These are phyloP conservation scores for Thermochaetoides thermophila DNA, from an alignment of 495 filamentous ascomycete species.

Conservation along the genomic window DNA sequence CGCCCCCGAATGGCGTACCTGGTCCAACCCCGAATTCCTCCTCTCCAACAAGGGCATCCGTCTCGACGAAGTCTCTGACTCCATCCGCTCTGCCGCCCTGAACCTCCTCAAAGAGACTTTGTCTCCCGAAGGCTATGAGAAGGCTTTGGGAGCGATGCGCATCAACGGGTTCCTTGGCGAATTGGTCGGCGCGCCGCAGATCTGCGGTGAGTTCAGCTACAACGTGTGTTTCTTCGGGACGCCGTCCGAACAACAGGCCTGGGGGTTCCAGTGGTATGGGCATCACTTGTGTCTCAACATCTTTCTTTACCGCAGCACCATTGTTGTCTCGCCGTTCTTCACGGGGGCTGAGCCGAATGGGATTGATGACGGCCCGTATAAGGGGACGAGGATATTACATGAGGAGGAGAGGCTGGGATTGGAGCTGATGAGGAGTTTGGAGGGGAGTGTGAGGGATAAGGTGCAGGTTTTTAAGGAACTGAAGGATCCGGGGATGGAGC, in stretches of 20 bases:
- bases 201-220: constrained; percentile 63
- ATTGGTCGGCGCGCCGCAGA: constrained; percentile 39
- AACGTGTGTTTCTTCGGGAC: constrained; percentile 52
- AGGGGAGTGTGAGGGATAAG: constrained; percentile 26
- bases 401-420: constrained; percentile 49
- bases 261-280: constrained; percentile 64
- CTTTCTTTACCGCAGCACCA: constrained; percentile 44
- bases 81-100: constrained; percentile 34
- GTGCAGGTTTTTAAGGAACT: constrained; percentile 43
- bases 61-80: constrained; percentile 39
- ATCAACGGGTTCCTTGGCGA: constrained; percentile 69
- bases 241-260: constrained; percentile 38
- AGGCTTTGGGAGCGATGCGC: constrained; percentile 53
- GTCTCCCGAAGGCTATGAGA: constrained; percentile 54
- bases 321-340: constrained; percentile 56
- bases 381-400: constrained; percentile 47
- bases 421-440: constrained; percentile 50
- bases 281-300: constrained; percentile 61
- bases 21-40: constrained; percentile 64
- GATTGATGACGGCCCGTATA: constrained; percentile 47
- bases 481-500: constrained; percentile 46
- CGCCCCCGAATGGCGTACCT: constrained; percentile 55
- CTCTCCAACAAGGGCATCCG: constrained; percentile 47
- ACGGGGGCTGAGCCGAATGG: constrained; percentile 63
- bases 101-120: constrained; percentile 40